Conservation (phyloP, 2,329 filamentous ascomycete genomes). For the Polychaeton citri region DNA sequence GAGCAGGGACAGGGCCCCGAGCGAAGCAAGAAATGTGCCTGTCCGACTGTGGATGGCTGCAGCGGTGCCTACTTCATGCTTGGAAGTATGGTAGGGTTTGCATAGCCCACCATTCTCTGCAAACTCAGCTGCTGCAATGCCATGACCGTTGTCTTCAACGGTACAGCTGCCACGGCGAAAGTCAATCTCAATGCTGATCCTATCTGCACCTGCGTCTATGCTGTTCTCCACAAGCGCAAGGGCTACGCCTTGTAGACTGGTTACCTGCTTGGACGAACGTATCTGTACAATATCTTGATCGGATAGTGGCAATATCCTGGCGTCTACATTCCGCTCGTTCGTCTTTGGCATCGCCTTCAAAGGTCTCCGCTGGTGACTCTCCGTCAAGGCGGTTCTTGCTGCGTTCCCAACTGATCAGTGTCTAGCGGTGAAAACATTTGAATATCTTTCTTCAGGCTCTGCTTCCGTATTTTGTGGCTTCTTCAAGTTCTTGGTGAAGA, state of each 20-base stretch:
- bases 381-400: too few relatives aligned
- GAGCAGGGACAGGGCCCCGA: slow-evolving; percentile 64
- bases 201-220: slow-evolving; percentile 63
- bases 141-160: slow-evolving; percentile 73
- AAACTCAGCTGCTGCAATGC: slow-evolving; percentile 66
- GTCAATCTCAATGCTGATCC: slow-evolving; percentile 58
- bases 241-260: slow-evolving; percentile 57
- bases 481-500: too few relatives aligned
- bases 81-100: slow-evolving; percentile 60
- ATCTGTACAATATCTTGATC: slow-evolving; percentile 62
- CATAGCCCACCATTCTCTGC: slow-evolving; percentile 54
- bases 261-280: slow-evolving; percentile 71
- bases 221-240: slow-evolving; percentile 68
- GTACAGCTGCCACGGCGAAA: slow-evolving; percentile 61
- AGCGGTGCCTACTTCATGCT: slow-evolving; percentile 33
- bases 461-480: too few relatives aligned
- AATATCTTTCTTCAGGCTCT: too few relatives aligned
- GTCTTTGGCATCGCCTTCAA: background rate
- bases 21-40: slow-evolving; percentile 64
- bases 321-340: background rate
- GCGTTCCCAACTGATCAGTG: too few relatives aligned
- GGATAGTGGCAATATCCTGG: slow-evolving; percentile 52
- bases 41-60: slow-evolving; percentile 47
- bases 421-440: too few relatives aligned
- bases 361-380: too few relatives aligned